These are phyloP conservation scores for Actinomortierella ambigua DNA, from an alignment of 371 early-diverging fungal species.

Conservation along the genomic window DNA sequence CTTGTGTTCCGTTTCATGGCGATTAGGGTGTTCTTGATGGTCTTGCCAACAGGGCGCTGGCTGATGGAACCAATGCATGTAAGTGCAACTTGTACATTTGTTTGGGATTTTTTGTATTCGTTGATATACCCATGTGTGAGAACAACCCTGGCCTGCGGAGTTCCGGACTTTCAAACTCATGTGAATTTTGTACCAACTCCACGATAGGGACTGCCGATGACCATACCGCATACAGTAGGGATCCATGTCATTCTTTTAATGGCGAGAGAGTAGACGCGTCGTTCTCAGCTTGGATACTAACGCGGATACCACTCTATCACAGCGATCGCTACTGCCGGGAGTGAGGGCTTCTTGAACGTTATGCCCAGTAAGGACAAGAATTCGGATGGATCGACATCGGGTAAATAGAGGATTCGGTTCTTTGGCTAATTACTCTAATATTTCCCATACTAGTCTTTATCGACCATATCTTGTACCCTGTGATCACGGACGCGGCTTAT, in stretches of 20 bases:
- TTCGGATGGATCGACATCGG: too few relatives aligned
- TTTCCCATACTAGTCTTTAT: constrained; percentile 53
- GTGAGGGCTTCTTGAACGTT: constrained; percentile 68
- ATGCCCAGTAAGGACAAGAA: constrained; percentile 52
- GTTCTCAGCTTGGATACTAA: not conserved
- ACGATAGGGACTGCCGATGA: constrained; percentile 43
- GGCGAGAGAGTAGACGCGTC: not conserved
- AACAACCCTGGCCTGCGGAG: constrained; percentile 2
- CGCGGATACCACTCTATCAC: not conserved
- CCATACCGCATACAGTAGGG: constrained; percentile 66
- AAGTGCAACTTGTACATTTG: constrained; percentile 15
- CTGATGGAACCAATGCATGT: constrained; percentile 77
- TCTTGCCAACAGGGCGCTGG: constrained; percentile 70
- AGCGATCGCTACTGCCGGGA: constrained; percentile 71
- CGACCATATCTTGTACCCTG: constrained; percentile 74
- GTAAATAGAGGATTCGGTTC: too few relatives aligned
- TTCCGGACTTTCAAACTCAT: constrained; percentile 5
- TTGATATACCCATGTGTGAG: not conserved
- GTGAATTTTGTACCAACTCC: not conserved
- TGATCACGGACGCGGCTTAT: constrained; percentile 67
- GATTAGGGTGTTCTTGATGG: constrained; percentile 66
- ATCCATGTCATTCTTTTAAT: not conserved
- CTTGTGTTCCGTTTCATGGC: not conserved
- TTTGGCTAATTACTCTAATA: not conserved
- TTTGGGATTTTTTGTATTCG: not conserved